These are phyloP conservation scores for Teratosphaeriaceae sp. DNA, from an alignment of 2,329 filamentous ascomycete species.

Conservation along the genomic window DNA sequence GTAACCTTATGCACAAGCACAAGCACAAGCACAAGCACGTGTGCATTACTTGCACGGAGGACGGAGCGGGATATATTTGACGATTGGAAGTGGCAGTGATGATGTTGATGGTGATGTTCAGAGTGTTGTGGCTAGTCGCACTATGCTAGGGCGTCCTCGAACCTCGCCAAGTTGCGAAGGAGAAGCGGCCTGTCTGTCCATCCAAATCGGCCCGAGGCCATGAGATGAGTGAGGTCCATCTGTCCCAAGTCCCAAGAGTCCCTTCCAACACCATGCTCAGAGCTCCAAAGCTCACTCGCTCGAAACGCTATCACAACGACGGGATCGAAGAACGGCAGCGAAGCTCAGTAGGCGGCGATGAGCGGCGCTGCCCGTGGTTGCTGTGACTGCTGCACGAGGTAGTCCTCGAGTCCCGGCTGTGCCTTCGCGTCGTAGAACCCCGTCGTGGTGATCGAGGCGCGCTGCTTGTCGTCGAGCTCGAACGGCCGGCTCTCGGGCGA, in stretches of 20 bases:
- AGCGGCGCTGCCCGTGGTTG: conserved; percentile 29
- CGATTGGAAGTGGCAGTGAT: no score
- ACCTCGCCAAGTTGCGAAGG: not conserved
- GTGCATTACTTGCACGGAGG: no score
- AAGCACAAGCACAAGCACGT: no score
- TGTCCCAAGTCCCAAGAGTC: conserved; percentile 6
- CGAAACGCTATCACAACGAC: conserved; percentile 21
- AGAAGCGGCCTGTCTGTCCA: conserved; percentile 1
- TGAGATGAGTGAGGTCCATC: conserved; percentile 19
- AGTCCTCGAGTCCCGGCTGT: conserved; percentile 18
- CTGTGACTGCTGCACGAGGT: conserved; percentile 30
- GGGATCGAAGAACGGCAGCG: conserved; percentile 25
- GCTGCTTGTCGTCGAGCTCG: conserved; percentile 42
- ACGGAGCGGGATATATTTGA: no score
- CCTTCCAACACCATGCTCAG: conserved; percentile 11
- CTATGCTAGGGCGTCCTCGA: not conserved
- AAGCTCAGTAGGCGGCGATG: conserved; percentile 37
- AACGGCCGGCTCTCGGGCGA: conserved; percentile 38
- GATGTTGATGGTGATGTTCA: no score
- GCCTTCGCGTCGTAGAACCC: conserved; percentile 35
- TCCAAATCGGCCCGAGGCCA: not conserved
- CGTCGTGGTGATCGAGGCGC: conserved; percentile 39
- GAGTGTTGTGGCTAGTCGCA: no score
- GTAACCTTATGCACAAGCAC: no score
- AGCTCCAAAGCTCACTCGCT: conserved; percentile 17